Percentiles rank a stretch among this genome's conserved stretches.
Conservation (phyloP, 2,329 filamentous ascomycete genomes). For the Aspergillus sergii region DNA sequence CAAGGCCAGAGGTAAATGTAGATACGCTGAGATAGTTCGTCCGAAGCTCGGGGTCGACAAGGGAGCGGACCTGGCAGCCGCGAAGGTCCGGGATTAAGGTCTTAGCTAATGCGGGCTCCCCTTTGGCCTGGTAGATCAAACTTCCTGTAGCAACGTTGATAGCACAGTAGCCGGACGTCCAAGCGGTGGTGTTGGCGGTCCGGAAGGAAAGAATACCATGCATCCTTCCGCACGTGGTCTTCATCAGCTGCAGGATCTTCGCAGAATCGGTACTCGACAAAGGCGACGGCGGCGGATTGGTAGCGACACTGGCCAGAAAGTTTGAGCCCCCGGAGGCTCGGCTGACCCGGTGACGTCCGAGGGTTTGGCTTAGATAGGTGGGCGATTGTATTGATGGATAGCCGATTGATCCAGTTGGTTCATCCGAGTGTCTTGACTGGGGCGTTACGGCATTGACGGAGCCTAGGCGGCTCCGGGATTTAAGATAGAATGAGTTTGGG, state of each 20-base stretch:
- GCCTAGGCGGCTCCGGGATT: slow-evolving; percentile 40
- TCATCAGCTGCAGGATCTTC: slow-evolving; percentile 55
- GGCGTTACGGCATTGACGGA: slow-evolving; percentile 43
- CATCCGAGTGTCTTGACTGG: slow-evolving; percentile 41
- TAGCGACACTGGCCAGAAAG: slow-evolving; percentile 28
- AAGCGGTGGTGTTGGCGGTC: slow-evolving; percentile 43
- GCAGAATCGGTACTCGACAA: slow-evolving; percentile 49
- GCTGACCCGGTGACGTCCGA: slow-evolving; percentile 37
- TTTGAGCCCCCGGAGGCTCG: slow-evolving; percentile 34
- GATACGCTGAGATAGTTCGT: slow-evolving; percentile 52
- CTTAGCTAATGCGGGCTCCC: slow-evolving; percentile 51
- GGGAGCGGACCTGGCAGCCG: slow-evolving; percentile 52
- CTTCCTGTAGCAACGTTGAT: slow-evolving; percentile 55
- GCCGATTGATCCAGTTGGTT: slow-evolving; percentile 47
- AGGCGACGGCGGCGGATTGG: slow-evolving; percentile 32
- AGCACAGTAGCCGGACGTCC: slow-evolving; percentile 55
- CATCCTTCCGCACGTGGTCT: slow-evolving; percentile 55
- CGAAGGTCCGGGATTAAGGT: slow-evolving; percentile 53
- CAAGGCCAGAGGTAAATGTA: slow-evolving; percentile 50
- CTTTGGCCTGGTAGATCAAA: slow-evolving; percentile 54
- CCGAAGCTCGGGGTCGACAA: slow-evolving; percentile 50
- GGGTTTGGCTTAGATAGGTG: slow-evolving; percentile 35
- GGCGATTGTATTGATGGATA: slow-evolving; percentile 52
- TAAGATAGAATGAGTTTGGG: slow-evolving; percentile 34
- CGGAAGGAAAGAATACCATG: slow-evolving; percentile 56